A percentile compares a stretch with the other conserved stretches of the same genome.
phyloP scores from a whole-genome alignment of 2,329 filamentous ascomycete genomes.

The Colletotrichum sp. region DNA sequence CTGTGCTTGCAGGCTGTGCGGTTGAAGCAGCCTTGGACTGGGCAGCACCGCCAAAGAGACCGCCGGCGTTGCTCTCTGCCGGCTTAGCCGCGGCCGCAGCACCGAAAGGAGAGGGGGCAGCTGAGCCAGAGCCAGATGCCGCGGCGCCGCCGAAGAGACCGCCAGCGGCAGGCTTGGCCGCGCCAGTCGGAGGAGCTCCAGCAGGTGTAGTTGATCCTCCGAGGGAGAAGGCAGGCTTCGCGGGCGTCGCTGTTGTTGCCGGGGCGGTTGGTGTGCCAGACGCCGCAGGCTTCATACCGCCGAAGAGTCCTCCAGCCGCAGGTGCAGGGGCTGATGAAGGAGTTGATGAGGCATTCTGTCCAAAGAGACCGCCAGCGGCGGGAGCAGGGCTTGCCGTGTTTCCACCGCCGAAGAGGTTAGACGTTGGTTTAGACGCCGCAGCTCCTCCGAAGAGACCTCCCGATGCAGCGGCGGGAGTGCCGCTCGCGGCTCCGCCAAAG shows the following conservation, averaged over 20 bases:
- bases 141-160: constrained; percentile 34
- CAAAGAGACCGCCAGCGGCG: constrained; percentile 31
- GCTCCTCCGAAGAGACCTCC: constrained; percentile 24
- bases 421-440: constrained; percentile 27
- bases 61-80: constrained; percentile 18
- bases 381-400: constrained; percentile 29
- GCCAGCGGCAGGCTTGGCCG: constrained; percentile 30
- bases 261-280: constrained; percentile 13
- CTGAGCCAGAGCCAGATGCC: constrained; percentile 8
- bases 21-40: constrained; percentile 31
- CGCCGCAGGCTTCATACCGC: constrained; percentile 8
- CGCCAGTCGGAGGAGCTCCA: constrained; percentile 54
- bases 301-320: constrained; percentile 18
- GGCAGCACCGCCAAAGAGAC: constrained; percentile 34
- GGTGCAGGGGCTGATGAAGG: constrained; percentile 25
- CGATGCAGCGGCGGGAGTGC: constrained; percentile 3
- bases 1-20: constrained; percentile 19
- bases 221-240: constrained; percentile 54
- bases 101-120: constrained; percentile 15
- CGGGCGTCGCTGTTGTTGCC: constrained; percentile 40
- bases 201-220: constrained; percentile 60
- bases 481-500: constrained; percentile 12
- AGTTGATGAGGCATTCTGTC: constrained; percentile 25
- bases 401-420: constrained; percentile 23
- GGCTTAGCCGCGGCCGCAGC: constrained; percentile 10